Evolutionary conservation across 352 stramenopile species (phyloP), one percentile per base, ranked within the genome.

Genomic region (Pythium apleroticum): DNA sequence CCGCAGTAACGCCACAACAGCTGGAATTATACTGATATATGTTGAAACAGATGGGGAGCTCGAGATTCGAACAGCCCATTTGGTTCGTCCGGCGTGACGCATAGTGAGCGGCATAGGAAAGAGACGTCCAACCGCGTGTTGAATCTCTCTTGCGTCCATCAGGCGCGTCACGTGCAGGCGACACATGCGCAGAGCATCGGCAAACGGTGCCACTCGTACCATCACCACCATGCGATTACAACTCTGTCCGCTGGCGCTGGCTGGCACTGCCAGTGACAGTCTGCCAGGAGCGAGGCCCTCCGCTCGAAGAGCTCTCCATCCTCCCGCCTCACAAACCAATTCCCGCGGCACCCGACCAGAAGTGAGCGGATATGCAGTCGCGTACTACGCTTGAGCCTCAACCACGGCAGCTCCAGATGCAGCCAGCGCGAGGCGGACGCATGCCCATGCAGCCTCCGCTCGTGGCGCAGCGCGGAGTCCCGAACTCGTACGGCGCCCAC

Each of bases 371-470:
- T 11, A 31, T 37, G 33, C 14, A 46, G n/a, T 50, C 55, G 24
- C 52, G 25, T 5, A 57, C 30, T 8, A 35, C 59, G 15, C 50
- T 33, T 9, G 19, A 37, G 35, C 25, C 22, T 17, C 46, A 59
- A 22, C 37, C 37, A 9, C 37, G 37, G 37, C 37, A 46, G 37
- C 37, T 46, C 9, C 37, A 46, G 37, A 28, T 15, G 20, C n/a
- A 19, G 27, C 49, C 24, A 14, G 24, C 45, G 19, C 62, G 62
- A 5, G 54, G 20, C 28, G 25, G n/a, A 0, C 53, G 62, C 12
- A 63, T 68, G 62, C 28, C 31, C 27, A 68, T 68, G 62, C 43
- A 55, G 20, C 62, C 62, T 37, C 62, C 57, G 17, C 57, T 61
- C 1, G 64, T 63, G 2, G 55, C 63, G 7, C 60, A 57, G 43